Percentiles rank a stretch among this genome's conserved stretches.
Conservation (phyloP, 176 grass and related monocot genomes). For the Thinopyrum elongatum region DNA sequence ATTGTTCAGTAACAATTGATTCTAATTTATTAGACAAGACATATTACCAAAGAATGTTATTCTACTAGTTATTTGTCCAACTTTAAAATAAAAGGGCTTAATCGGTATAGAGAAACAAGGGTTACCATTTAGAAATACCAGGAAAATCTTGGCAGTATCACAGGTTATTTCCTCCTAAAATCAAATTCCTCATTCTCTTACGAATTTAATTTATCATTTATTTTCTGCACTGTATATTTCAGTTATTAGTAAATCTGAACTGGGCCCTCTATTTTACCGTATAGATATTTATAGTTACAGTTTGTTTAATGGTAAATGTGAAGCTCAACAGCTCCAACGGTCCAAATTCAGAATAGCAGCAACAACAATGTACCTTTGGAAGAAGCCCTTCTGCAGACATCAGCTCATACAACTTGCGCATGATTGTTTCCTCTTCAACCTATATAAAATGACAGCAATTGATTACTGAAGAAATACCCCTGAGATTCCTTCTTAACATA, state of each 20-base stretch:
- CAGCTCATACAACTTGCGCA: conserved; percentile 69
- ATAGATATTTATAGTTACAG: not conserved
- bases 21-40: not conserved
- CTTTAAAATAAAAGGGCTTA: not conserved
- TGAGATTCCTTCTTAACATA: not conserved
- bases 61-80: not conserved
- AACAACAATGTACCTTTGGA: conserved; percentile 53
- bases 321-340: conserved; percentile 10
- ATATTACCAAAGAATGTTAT: not conserved
- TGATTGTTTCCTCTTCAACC: conserved; percentile 92
- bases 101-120: not conserved
- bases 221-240: not conserved
- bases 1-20: not conserved
- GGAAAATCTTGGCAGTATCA: not conserved
- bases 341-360: not conserved
- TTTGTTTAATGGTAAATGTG: not conserved
- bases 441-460: conserved; percentile 29
- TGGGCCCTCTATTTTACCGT: not conserved
- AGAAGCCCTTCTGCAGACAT: conserved; percentile 71
- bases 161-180: not conserved
- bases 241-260: conserved; percentile 17
- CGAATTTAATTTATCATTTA: not conserved
- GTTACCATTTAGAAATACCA: not conserved
- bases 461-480: conserved; percentile 5
- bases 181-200: not conserved